A percentile compares a stretch with the other conserved stretches of the same genome.
Conservation (phyloP, 2,329 filamentous ascomycete genomes). For the Hypomyces perniciosus region DNA sequence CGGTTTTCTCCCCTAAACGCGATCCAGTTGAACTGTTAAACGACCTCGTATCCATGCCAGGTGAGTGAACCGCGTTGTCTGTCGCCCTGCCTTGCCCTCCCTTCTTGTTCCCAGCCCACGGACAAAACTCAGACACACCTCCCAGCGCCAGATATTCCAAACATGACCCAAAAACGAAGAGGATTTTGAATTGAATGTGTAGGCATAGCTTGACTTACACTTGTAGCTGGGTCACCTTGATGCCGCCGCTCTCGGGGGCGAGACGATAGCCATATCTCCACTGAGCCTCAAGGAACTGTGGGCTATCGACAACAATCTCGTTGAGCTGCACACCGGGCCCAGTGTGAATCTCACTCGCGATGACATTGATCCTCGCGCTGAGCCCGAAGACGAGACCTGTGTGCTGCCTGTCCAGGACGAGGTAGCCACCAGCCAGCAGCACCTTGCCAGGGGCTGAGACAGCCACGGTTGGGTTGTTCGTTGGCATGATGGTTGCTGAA, state of each 20-base stretch:
- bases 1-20: too few species aligned
- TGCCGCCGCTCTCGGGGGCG: conserved; percentile 66
- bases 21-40: neutral
- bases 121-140: too few species aligned
- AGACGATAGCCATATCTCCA: conserved; percentile 83
- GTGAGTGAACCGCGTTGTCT: too few species aligned
- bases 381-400: conserved; percentile 69
- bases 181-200: too few species aligned
- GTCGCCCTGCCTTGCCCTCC: too few species aligned
- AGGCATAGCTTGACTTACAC: conserved; percentile 50
- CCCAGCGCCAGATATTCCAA: neutral
- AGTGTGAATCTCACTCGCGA: conserved; percentile 52
- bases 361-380: conserved; percentile 60
- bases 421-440: conserved; percentile 86
- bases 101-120: too few species aligned
- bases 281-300: conserved; percentile 79
- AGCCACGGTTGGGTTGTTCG: conserved; percentile 39
- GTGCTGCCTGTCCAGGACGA: conserved; percentile 83
- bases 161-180: neutral
- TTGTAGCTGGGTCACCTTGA: conserved; percentile 72
- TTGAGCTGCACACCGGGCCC: conserved; percentile 57
- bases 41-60: too few species aligned
- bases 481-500: neutral
- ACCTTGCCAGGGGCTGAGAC: conserved; percentile 96
- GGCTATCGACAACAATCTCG: conserved; percentile 81